Percentiles rank a stretch among this genome's conserved stretches.
Conservation (phyloP, 371 early-diverging fungal genomes). For the Syncephalastrum racemosum region DNA sequence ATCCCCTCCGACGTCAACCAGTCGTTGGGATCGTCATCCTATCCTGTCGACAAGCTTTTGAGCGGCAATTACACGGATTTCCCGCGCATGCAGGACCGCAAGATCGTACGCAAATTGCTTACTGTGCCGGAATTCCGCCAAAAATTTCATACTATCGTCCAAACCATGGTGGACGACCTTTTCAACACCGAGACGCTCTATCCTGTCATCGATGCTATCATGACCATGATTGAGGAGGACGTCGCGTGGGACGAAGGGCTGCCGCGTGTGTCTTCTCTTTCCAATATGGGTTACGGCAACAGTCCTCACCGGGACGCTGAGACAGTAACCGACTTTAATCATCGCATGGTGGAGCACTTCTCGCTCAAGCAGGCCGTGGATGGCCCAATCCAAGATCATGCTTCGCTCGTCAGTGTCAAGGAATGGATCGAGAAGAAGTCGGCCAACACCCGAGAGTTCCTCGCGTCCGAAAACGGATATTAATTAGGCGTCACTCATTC, state of each 20-base stretch:
- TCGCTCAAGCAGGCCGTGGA: no score
- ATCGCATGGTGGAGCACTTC: no score
- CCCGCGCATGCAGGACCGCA: constrained; percentile 14
- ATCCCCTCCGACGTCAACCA: constrained; percentile 37
- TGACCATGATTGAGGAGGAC: constrained; percentile 15
- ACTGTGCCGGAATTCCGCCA: background rate
- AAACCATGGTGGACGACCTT: background rate
- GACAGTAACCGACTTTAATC: no score
- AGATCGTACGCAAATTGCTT: background rate
- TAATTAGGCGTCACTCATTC: background rate
- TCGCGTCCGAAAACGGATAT: no score
- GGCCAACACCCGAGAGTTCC: no score
- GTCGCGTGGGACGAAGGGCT: constrained; percentile 20
- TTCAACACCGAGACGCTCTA: constrained; percentile 1
- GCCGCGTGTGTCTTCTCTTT: constrained; percentile 2
- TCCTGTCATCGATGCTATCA: constrained; percentile 14
- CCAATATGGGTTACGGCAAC: no score
- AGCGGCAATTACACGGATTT: constrained; percentile 30
- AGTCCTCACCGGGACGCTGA: no score
- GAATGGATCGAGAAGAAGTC: constrained; percentile 15
- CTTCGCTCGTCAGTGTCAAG: constrained; percentile 14
- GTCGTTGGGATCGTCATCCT: constrained; percentile 20
- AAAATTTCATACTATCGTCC: background rate
- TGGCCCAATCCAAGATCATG: constrained; percentile 7
- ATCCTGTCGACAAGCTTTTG: constrained; percentile 13